A percentile compares a stretch with the other conserved stretches of the same genome.
Conservation (phyloP, 192 early-diverging fungal species). For the Phycomyces nitens region DNA sequence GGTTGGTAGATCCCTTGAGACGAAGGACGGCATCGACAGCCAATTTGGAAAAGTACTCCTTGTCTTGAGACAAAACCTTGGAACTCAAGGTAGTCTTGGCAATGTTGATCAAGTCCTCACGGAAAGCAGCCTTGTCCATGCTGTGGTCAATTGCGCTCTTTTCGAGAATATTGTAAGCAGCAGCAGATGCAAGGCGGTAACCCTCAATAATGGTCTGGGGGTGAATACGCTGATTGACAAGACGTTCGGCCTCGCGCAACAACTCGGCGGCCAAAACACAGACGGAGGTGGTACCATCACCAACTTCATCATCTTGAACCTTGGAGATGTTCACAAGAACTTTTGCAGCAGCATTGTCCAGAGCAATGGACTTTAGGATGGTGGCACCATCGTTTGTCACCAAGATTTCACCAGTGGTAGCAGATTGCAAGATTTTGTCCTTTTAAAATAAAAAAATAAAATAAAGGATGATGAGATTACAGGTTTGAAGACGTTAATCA, state of each 20-base stretch:
- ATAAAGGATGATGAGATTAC: background rate
- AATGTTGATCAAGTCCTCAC: conserved; percentile 93
- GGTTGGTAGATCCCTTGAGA: conserved; percentile 84
- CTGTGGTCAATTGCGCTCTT: conserved; percentile 77
- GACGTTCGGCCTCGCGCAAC: conserved; percentile 87
- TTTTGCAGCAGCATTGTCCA: conserved; percentile 98
- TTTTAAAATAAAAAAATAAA: conserved; percentile 15
- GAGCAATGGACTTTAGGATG: conserved; percentile 95
- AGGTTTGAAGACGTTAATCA: background rate
- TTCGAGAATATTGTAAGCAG: conserved; percentile 83
- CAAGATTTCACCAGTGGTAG: conserved; percentile 75
- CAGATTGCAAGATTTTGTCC: conserved; percentile 99
- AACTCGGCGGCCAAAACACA: conserved; percentile 96
- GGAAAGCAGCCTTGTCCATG: conserved; percentile 65
- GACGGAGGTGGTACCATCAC: conserved; percentile 99
- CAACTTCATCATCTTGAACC: conserved; percentile 99
- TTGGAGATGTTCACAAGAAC: conserved; percentile 98
- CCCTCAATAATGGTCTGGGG: conserved; percentile 98
- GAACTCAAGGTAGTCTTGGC: conserved; percentile 95
- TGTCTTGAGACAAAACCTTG: conserved; percentile 94
- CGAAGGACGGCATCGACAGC: conserved; percentile 96
- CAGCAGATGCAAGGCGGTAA: conserved; percentile 82
- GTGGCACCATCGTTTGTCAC: conserved; percentile 99
- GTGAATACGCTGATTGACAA: conserved; percentile 93
- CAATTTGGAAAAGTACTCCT: conserved; percentile 92